Evolutionary conservation across 148 eudicot genomes (phyloP).

Genomic region (Rhododendron henanense): DNA sequence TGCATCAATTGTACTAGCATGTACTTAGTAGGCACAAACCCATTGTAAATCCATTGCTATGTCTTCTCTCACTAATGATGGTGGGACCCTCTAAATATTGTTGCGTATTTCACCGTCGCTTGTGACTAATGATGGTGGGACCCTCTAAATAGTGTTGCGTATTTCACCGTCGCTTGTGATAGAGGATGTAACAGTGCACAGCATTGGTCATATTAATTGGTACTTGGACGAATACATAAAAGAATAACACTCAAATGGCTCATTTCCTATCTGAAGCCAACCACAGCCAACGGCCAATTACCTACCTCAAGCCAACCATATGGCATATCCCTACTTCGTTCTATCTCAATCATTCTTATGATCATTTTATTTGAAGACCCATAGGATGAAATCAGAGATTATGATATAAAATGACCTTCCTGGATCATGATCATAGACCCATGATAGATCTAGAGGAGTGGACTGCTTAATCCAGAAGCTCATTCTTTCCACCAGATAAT

Average conservation of each 20-base stretch:
- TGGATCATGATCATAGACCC: background rate
- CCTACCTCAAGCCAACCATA: background rate
- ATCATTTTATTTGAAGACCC: background rate
- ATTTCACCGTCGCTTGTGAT: background rate
- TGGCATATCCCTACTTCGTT: background rate
- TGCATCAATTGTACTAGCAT: background rate
- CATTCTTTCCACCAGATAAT: background rate
- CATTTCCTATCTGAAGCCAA: background rate
- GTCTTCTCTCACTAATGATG: background rate
- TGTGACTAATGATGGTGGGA: background rate
- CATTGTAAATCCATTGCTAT: background rate
- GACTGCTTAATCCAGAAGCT: background rate
- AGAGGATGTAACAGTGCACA: background rate
- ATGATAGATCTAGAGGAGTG: background rate
- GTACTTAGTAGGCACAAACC: background rate
- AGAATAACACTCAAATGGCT: background rate
- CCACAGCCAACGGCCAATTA: background rate
- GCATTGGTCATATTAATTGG: background rate
- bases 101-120: too few relatives aligned
- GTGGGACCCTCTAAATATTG: background rate
- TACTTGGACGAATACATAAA: background rate
- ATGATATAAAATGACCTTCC: background rate
- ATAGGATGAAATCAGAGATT: background rate
- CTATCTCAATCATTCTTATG: background rate
- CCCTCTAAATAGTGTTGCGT: background rate